Conservation (phyloP, 208 protist species). For the Sergeia podlipaevii region DNA sequence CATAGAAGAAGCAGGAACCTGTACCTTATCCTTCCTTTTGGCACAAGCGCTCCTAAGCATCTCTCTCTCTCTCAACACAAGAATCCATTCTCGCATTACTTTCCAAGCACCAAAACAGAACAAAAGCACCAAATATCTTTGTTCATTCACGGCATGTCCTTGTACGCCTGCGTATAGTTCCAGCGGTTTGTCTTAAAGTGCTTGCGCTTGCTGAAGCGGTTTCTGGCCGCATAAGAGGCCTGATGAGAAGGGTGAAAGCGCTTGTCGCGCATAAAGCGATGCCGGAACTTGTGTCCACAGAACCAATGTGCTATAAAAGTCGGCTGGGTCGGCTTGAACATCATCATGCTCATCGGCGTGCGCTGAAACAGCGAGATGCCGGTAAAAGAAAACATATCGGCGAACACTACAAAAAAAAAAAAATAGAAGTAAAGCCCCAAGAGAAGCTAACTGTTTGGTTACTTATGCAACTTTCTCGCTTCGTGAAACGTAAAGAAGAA, state of each 20-base stretch:
- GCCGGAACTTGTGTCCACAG: slow-evolving; percentile 78
- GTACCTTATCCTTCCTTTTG: too few species aligned
- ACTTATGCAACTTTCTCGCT: too few species aligned
- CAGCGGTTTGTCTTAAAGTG: slow-evolving; percentile 91
- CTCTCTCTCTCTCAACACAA: too few species aligned
- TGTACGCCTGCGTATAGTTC: slow-evolving; percentile 91
- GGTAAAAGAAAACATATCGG: neutral
- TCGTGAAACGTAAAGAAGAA: too few species aligned
- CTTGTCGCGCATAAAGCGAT: slow-evolving; percentile 89
- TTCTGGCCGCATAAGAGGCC: slow-evolving; percentile 63
- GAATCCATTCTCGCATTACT: too few species aligned
- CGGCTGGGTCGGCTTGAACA: slow-evolving; percentile 40
- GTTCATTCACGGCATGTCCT: slow-evolving; percentile 80
- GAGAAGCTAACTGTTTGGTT: too few species aligned
- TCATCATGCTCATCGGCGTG: slow-evolving; percentile 17
- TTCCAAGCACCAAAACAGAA: neutral
- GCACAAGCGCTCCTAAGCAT: too few species aligned
- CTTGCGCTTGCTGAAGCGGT: slow-evolving; percentile 74
- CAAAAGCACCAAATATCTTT: slow-evolving; percentile 5
- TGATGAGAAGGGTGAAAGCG: slow-evolving; percentile 82
- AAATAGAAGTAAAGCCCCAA: slow-evolving; percentile 8
- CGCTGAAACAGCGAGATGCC: slow-evolving; percentile 17
- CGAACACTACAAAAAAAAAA: slow-evolving; percentile 2
- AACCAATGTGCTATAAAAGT: slow-evolving; percentile 83
- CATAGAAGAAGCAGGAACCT: too few species aligned